phyloP scores from a whole-genome alignment of 2,329 filamentous ascomycete genomes.

The Aspergillus persii region DNA sequence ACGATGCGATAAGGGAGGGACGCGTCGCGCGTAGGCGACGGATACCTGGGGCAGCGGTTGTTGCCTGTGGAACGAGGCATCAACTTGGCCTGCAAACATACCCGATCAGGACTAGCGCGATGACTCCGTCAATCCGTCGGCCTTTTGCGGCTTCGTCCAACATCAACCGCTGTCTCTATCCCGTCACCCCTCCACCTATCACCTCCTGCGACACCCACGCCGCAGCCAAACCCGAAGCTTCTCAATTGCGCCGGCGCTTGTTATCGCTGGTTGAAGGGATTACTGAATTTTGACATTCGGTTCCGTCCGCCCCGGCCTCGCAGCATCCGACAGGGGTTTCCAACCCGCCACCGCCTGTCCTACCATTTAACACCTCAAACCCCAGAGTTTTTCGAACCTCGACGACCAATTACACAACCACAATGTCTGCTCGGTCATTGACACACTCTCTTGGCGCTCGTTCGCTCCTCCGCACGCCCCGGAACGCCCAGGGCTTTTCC shows the following conservation, averaged over 20 bases:
- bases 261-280: slow-evolving; percentile 13
- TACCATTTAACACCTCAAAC: slow-evolving; percentile 10
- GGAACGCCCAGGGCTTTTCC: slow-evolving; percentile 40
- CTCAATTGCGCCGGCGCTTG: slow-evolving; percentile 26
- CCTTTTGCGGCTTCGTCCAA: slow-evolving; percentile 39
- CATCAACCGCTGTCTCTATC: slow-evolving; percentile 30
- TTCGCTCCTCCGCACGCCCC: slow-evolving; percentile 36
- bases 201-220: slow-evolving; percentile 19
- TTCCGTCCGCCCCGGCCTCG: slow-evolving; percentile 12
- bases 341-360: slow-evolving; percentile 19
- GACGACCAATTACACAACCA: slow-evolving; percentile 21
- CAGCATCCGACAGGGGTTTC: slow-evolving; percentile 17
- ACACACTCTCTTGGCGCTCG: slow-evolving; percentile 41
- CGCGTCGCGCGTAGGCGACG: slow-evolving; percentile 31
- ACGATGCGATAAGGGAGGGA: slow-evolving; percentile 16
- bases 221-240: slow-evolving; percentile 16
- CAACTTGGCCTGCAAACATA: slow-evolving; percentile 24
- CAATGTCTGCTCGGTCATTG: slow-evolving; percentile 40
- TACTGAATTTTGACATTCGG: slow-evolving; percentile 1
- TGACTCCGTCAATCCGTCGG: slow-evolving; percentile 26
- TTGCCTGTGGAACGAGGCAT: slow-evolving; percentile 23
- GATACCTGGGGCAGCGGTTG: slow-evolving; percentile 8
- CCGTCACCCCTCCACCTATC: slow-evolving; percentile 29
- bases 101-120: slow-evolving; percentile 30
- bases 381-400: slow-evolving; percentile 5